Evolutionary conservation across 129 eudicot species (phyloP), one percentile per base, ranked within the genome.

Genomic region (Flaveria sonorensis): DNA sequence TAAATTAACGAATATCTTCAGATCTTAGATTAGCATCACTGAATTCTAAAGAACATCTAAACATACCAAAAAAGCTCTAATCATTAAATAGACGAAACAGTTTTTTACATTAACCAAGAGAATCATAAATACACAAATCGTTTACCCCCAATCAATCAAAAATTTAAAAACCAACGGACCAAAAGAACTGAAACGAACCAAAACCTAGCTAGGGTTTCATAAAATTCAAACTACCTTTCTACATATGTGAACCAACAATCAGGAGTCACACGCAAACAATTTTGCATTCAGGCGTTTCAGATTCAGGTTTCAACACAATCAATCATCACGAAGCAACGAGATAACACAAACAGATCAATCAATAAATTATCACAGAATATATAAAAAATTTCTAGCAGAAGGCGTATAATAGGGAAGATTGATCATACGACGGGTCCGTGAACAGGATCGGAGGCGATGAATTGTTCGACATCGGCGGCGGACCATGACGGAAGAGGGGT

Each of bases 361-460:
- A 65, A 30, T 30, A 0, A 30, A 30, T 30, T 30, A 30, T 30
- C 5, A 30, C 5, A 30, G 4, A 30, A 30, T 3, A 30, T 30
- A 30, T 30, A 3, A 30, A 30, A 4, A 30, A 0, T 30, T 4
- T 30, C 0, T 30, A 4, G 0, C 0, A 30, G 36, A 30, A 30
- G 36, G 36, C 6, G 36, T 30, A 30, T 4, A 30, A 30, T 30
- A 30, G 36, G 36, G 36, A 30, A 30, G 55, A 16, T 43, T 57
- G 57, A 60, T 26, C 75, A 63, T 78, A 83, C 86, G 56, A 76
- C 73, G 12, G 91, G 96, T n/a, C 97, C 89, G 53, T 92, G 78
- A 45, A 92, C 77, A 24, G 93, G 97, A 85, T 92, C 97, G 59
- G 87, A 84, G 50, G 87, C 86, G 50, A 92, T 86, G 77, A 92